phyloP scores from a whole-genome alignment of 1,139 yeast species.

The Pichia sp. region DNA sequence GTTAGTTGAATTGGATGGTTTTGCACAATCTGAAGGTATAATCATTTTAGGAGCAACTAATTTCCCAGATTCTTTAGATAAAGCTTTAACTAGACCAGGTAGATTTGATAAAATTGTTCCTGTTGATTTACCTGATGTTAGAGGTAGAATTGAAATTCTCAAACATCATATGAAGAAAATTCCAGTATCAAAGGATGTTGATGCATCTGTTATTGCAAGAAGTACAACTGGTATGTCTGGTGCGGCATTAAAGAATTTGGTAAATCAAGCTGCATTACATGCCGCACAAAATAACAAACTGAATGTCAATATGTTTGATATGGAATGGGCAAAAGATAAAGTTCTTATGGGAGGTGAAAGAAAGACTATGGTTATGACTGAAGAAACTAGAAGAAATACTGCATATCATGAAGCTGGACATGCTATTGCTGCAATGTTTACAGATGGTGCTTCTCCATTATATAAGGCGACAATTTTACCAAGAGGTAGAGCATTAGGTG shows the following conservation, averaged over 20 bases:
- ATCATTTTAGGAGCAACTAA: slow-evolving; percentile 97
- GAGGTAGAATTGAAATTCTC: slow-evolving; percentile 91
- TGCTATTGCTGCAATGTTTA: slow-evolving; percentile 93
- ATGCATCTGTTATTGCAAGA: slow-evolving; percentile 82
- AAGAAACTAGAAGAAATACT: slow-evolving; percentile 86
- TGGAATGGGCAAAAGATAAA: slow-evolving; percentile 99
- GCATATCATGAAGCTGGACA: slow-evolving; percentile 99
- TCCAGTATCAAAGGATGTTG: slow-evolving; percentile 77
- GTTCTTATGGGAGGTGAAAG: slow-evolving; percentile 97
- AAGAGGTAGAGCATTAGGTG: slow-evolving; percentile 92
- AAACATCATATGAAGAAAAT: slow-evolving; percentile 90
- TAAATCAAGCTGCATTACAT: slow-evolving; percentile 95
- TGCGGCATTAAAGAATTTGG: slow-evolving; percentile 91
- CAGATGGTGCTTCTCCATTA: slow-evolving; percentile 92
- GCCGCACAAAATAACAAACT: slow-evolving; percentile 92
- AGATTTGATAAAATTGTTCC: slow-evolving; percentile 94
- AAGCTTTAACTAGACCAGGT: slow-evolving; percentile 97
- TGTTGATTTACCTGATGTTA: slow-evolving; percentile 94
- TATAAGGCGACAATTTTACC: slow-evolving; percentile 97
- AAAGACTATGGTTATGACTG: slow-evolving; percentile 94
- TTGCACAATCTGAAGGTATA: slow-evolving; percentile 86
- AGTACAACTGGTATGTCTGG: slow-evolving; percentile 98
- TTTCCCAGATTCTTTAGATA: slow-evolving; percentile 93
- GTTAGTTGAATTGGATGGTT: slow-evolving; percentile 93
- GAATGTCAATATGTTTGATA: slow-evolving; percentile 82